These are phyloP conservation scores for Lathyrus aphaca DNA, from an alignment of 306 rosid species.

Conservation along the genomic window DNA sequence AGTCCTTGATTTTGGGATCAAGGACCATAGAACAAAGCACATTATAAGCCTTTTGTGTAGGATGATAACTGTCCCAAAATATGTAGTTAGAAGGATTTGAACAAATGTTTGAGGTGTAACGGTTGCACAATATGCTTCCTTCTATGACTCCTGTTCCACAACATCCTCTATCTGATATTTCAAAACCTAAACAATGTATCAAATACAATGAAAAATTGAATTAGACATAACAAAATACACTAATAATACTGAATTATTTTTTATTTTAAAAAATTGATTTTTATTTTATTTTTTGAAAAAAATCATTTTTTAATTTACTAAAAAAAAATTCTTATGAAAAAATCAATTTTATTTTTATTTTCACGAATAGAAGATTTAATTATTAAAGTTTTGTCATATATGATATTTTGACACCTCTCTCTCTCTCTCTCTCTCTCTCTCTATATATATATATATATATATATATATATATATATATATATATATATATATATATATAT, in stretches of 20 bases:
- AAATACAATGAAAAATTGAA: constrained; percentile 13
- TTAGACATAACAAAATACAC: constrained; percentile 6
- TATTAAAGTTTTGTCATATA: no score
- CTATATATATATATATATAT: no score
- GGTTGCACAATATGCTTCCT: constrained; percentile 57
- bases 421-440: no score
- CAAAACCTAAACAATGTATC: constrained; percentile 56
- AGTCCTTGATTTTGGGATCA: constrained; percentile 43
- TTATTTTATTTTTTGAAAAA: neutral
- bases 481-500: no score
- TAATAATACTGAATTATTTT: neutral
- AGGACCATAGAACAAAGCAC: constrained; percentile 37
- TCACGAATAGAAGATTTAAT: no score
- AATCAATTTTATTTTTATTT: no score
- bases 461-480: no score
- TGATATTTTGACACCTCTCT: no score
- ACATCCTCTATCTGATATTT: constrained; percentile 58
- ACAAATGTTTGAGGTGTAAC: constrained; percentile 37
- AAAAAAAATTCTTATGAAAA: no score
- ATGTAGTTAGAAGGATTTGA: constrained; percentile 48
- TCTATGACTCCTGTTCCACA: constrained; percentile 85
- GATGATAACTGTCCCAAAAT: constrained; percentile 79
- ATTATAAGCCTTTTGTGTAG: constrained; percentile 52
- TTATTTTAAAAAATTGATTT: no score
- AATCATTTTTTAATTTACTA: no score